A percentile compares a stretch with the other conserved stretches of the same genome.
Conservation (phyloP, 176 grass and related monocot species). For the Neostapfia colusana region DNA sequence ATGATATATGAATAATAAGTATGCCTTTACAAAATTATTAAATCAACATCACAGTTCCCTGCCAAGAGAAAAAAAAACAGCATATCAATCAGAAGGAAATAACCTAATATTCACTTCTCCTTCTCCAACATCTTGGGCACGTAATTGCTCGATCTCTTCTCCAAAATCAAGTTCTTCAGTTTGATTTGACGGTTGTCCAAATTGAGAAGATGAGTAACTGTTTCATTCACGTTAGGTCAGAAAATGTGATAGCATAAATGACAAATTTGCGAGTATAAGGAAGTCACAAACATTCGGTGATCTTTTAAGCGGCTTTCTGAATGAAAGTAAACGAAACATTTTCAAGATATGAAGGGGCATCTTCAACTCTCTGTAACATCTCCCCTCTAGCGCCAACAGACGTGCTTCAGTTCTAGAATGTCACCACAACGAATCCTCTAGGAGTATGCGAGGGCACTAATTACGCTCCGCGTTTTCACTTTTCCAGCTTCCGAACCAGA, state of each 20-base stretch:
- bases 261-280: background rate
- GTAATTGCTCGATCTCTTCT: conserved; percentile 65
- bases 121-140: conserved; percentile 82
- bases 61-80: background rate
- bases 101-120: conserved; percentile 96
- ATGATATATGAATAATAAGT: conserved; percentile 48
- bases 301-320: background rate
- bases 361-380: background rate
- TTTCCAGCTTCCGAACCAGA: conserved; percentile 23
- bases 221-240: conserved; percentile 35
- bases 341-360: background rate
- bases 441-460: background rate
- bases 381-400: background rate
- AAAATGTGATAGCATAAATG: background rate
- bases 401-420: background rate
- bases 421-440: background rate
- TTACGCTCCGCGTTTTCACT: background rate
- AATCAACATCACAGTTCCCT: background rate
- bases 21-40: background rate
- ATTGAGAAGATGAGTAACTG: conserved; percentile 86
- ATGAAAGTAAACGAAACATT: background rate
- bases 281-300: background rate
- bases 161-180: conserved; percentile 51
- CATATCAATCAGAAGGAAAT: conserved; percentile 26
- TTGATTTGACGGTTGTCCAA: conserved; percentile 54